Evolutionary conservation across 192 early-diverging fungal species (phyloP).

Genomic region (Coemansia sp.): DNA sequence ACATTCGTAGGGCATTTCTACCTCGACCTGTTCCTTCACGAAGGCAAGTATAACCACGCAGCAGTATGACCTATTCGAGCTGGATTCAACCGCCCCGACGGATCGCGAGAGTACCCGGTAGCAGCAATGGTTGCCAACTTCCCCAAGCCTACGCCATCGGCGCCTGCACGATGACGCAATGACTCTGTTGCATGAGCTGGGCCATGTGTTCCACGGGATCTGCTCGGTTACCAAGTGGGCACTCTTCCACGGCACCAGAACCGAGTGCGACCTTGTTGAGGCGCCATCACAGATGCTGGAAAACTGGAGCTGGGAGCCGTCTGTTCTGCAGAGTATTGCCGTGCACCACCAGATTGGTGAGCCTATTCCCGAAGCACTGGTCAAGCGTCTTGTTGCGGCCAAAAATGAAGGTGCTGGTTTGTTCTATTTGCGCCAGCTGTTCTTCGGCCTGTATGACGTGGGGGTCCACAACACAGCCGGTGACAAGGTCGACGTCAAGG

Average conservation of each 20-base stretch:
- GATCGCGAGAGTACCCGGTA: slow-evolving; percentile 62
- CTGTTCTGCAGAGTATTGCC: slow-evolving; percentile 60
- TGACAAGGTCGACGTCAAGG: slow-evolving; percentile 45
- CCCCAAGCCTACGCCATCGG: slow-evolving; percentile 64
- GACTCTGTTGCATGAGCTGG: slow-evolving; percentile 88
- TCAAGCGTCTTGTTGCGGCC: slow-evolving; percentile 80
- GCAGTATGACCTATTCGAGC: slow-evolving; percentile 78
- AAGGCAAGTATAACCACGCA: slow-evolving; percentile 78
- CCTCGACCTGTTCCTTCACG: slow-evolving; percentile 75
- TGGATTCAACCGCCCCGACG: slow-evolving; percentile 61
- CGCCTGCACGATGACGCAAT: slow-evolving; percentile 79
- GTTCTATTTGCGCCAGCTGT: slow-evolving; percentile 73
- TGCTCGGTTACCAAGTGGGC: slow-evolving; percentile 77
- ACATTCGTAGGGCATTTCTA: slow-evolving; percentile 73
- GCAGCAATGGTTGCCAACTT: slow-evolving; percentile 78
- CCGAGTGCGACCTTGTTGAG: slow-evolving; percentile 87
- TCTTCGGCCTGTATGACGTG: slow-evolving; percentile 80
- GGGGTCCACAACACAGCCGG: slow-evolving; percentile 68
- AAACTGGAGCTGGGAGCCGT: slow-evolving; percentile 76
- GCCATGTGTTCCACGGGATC: slow-evolving; percentile 65
- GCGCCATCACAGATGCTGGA: slow-evolving; percentile 90
- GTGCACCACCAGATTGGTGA: slow-evolving; percentile 73
- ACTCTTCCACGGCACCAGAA: slow-evolving; percentile 74
- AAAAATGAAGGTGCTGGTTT: slow-evolving; percentile 80
- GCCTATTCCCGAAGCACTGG: slow-evolving; percentile 71